Percentiles rank a stretch among this genome's conserved stretches.
Conservation (phyloP, 169 alveolate species). For the Eimeria falciformis region DNA sequence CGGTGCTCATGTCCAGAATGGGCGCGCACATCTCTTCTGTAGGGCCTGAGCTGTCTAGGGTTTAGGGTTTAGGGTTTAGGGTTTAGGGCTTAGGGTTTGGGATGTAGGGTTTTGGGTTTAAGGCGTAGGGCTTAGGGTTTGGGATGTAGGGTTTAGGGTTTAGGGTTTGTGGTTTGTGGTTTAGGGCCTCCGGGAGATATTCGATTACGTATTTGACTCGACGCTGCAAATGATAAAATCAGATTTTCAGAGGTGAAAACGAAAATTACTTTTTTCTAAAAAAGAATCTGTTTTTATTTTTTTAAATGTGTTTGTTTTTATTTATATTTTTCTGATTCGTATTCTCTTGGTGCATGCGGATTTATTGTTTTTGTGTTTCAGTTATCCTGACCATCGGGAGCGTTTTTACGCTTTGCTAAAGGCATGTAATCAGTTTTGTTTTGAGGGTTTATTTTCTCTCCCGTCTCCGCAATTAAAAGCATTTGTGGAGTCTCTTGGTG, state of each 20-base stretch:
- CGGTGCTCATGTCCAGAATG: slow-evolving; percentile 71
- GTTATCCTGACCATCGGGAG: slow-evolving; percentile 90
- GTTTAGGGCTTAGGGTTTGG: slow-evolving; percentile 40
- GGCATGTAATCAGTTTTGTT: slow-evolving; percentile 82
- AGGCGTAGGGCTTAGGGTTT: background rate
- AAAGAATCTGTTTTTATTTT: no score
- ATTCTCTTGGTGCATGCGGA: background rate
- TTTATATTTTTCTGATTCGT: no score
- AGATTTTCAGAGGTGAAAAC: slow-evolving; percentile 77
- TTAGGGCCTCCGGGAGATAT: slow-evolving; percentile 75
- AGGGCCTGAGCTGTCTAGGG: background rate
- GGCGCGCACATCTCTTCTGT: slow-evolving; percentile 73
- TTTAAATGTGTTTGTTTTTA: no score
- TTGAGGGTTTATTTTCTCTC: slow-evolving; percentile 81
- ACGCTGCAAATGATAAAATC: slow-evolving; percentile 76
- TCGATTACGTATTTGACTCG: slow-evolving; percentile 75
- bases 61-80: slow-evolving; percentile 54
- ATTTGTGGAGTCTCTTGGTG: slow-evolving; percentile 84
- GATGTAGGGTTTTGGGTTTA: background rate
- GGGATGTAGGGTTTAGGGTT: no score
- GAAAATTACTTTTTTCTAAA: background rate
- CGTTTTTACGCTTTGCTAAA: slow-evolving; percentile 84
- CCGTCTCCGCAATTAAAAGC: slow-evolving; percentile 82
- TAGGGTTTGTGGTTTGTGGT: background rate
- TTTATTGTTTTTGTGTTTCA: slow-evolving; percentile 24